Evolutionary conservation across 2,329 filamentous ascomycete species (phyloP).

Genomic region (Dactylonectria estremocensis): DNA sequence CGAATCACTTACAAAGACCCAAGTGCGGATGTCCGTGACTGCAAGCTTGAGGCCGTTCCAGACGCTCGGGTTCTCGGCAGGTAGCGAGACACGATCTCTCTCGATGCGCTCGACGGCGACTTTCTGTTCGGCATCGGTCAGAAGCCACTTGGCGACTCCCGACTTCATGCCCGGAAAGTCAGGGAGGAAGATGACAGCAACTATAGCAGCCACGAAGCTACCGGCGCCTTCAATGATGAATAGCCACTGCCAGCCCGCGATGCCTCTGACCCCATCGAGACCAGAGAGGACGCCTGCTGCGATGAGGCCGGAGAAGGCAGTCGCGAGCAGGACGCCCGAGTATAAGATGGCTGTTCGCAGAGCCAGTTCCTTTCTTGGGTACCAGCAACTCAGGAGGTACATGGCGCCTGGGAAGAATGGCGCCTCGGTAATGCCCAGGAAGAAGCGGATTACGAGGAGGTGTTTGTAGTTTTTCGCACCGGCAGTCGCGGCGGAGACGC

Average conservation of each 20-base stretch:
- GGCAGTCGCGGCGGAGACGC: conserved; percentile 41
- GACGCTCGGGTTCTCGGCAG: conserved; percentile 23
- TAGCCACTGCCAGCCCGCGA: conserved; percentile 67
- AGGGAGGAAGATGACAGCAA: conserved; percentile 34
- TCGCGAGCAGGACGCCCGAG: conserved; percentile 38
- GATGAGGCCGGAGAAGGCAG: conserved; percentile 43
- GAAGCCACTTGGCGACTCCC: conserved; percentile 32
- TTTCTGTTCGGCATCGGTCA: conserved; percentile 26
- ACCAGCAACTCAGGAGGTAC: conserved; percentile 42
- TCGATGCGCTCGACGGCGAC: conserved; percentile 36
- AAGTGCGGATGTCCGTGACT: conserved; percentile 42
- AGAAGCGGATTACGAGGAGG: conserved; percentile 37
- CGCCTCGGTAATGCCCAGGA: conserved; percentile 44
- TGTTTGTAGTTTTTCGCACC: conserved; percentile 27
- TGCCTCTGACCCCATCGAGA: conserved; percentile 59
- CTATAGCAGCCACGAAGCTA: conserved; percentile 37
- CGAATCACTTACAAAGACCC: conserved; percentile 41
- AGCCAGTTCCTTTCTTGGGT: conserved; percentile 43
- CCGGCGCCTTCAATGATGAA: conserved; percentile 72
- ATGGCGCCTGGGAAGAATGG: conserved; percentile 37
- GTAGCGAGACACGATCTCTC: conserved; percentile 43
- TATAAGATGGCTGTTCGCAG: conserved; percentile 45
- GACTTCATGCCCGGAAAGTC: conserved; percentile 33
- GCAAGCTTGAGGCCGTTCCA: conserved; percentile 43
- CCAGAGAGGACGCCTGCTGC: conserved; percentile 51